These are phyloP conservation scores for Cercospora sp. DNA, from an alignment of 2,329 filamentous ascomycete genomes.

Conservation along the genomic window DNA sequence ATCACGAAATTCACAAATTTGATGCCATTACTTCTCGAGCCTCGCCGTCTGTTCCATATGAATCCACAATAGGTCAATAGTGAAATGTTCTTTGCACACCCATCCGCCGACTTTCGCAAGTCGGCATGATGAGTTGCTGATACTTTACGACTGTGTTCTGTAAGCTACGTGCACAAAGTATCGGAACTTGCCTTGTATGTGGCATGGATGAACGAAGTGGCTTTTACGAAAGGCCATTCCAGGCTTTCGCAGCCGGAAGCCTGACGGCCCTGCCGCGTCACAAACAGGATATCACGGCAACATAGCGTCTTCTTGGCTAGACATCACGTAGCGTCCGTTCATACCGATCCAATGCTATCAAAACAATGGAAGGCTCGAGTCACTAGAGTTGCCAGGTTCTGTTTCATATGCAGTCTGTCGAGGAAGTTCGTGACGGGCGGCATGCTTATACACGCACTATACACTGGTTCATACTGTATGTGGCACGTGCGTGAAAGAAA, in stretches of 20 bases:
- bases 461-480: background rate
- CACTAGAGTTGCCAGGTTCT: background rate
- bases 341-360: background rate
- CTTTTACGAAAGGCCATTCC: background rate
- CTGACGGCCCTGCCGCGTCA: background rate
- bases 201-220: background rate
- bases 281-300: background rate
- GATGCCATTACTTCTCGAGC: background rate
- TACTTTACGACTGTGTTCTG: background rate
- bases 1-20: background rate
- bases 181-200: background rate
- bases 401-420: background rate
- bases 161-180: background rate
- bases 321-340: background rate
- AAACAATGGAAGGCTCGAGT: background rate
- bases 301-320: constrained; percentile 2
- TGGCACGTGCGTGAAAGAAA: background rate
- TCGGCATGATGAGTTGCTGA: background rate
- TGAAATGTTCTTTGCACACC: background rate
- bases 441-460: background rate
- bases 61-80: background rate
- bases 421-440: background rate
- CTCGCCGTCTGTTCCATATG: background rate
- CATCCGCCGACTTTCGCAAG: background rate
- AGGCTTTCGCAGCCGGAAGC: background rate